Evolutionary conservation across 208 protist species (phyloP).

Genomic region (Endotrypanum monterogeii): DNA sequence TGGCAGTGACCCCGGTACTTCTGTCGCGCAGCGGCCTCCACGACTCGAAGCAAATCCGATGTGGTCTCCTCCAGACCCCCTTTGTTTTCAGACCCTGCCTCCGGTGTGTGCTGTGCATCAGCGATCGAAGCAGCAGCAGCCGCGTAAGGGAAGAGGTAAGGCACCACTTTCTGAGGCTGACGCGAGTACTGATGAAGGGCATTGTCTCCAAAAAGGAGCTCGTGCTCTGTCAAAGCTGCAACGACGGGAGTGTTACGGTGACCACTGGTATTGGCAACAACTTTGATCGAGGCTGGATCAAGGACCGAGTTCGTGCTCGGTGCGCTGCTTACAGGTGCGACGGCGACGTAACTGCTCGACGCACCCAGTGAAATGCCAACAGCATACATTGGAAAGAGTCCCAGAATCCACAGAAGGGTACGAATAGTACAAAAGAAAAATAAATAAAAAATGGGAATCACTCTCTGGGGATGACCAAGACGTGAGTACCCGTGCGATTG

Average conservation of each 20-base stretch:
- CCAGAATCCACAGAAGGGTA: too few species aligned
- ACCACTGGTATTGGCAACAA: constrained; percentile 80
- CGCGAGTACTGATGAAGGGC: constrained; percentile 66
- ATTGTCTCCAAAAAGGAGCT: constrained; percentile 83
- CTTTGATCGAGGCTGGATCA: constrained; percentile 40
- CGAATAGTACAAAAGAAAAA: not conserved
- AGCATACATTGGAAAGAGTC: constrained; percentile 54
- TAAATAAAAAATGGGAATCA: too few species aligned
- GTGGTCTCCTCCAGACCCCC: constrained; percentile 19
- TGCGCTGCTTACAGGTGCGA: constrained; percentile 44
- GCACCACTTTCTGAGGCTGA: constrained; percentile 74
- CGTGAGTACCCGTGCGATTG: not conserved
- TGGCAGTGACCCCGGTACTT: constrained; percentile 69
- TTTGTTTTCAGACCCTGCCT: not conserved
- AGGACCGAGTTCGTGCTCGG: constrained; percentile 4
- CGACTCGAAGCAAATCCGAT: constrained; percentile 31
- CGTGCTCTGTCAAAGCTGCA: constrained; percentile 68
- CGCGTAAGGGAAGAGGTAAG: constrained; percentile 76
- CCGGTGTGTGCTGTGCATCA: constrained; percentile 24
- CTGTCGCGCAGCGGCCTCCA: constrained; percentile 45
- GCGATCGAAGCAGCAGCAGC: constrained; percentile 52
- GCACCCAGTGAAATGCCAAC: constrained; percentile 84
- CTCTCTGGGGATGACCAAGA: not conserved
- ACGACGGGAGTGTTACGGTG: constrained; percentile 76
- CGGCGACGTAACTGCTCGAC: constrained; percentile 71